Evolutionary conservation across 192 early-diverging fungal genomes (phyloP).

Genomic region (Coemansia sp.): DNA sequence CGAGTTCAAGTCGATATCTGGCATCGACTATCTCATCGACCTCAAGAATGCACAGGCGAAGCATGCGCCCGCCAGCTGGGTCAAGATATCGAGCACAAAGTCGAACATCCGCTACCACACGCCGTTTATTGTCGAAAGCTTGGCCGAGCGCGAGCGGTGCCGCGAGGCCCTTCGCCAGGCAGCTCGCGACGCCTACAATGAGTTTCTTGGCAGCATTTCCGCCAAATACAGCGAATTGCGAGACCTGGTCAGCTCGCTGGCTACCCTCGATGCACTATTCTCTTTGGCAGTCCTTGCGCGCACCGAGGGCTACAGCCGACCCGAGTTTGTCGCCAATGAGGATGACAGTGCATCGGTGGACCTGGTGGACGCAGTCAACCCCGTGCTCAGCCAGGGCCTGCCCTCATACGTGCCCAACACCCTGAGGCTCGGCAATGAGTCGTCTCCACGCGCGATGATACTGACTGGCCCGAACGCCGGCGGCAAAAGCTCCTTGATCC

Average conservation of each 20-base stretch:
- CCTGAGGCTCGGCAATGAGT: slow-evolving; percentile 63
- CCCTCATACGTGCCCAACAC: slow-evolving; percentile 92
- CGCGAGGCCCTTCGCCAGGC: slow-evolving; percentile 64
- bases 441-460: slow-evolving; percentile 67
- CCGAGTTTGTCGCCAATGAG: slow-evolving; percentile 69
- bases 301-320: slow-evolving; percentile 88
- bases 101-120: slow-evolving; percentile 41
- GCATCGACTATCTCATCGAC: slow-evolving; percentile 80
- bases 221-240: slow-evolving; percentile 68
- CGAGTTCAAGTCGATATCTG: slow-evolving; percentile 66
- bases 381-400: slow-evolving; percentile 21
- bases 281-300: slow-evolving; percentile 69
- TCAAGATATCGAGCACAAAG: slow-evolving; percentile 61
- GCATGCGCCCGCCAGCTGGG: slow-evolving; percentile 74
- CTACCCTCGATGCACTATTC: slow-evolving; percentile 67
- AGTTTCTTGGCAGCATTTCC: slow-evolving; percentile 59
- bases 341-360: slow-evolving; percentile 61
- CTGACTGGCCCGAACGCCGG: slow-evolving; percentile 99
- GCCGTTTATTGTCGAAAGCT: slow-evolving; percentile 57
- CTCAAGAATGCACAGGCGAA: slow-evolving; percentile 59
- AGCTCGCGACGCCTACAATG: slow-evolving; percentile 72
- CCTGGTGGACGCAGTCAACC: slow-evolving; percentile 87
- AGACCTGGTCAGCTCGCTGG: slow-evolving; percentile 63
- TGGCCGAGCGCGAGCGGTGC: slow-evolving; percentile 62
- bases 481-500: slow-evolving; percentile 94